Percentiles rank a stretch among this genome's conserved stretches.
Conservation (phyloP, 345 rosid genomes). For the Linum trigynum region DNA sequence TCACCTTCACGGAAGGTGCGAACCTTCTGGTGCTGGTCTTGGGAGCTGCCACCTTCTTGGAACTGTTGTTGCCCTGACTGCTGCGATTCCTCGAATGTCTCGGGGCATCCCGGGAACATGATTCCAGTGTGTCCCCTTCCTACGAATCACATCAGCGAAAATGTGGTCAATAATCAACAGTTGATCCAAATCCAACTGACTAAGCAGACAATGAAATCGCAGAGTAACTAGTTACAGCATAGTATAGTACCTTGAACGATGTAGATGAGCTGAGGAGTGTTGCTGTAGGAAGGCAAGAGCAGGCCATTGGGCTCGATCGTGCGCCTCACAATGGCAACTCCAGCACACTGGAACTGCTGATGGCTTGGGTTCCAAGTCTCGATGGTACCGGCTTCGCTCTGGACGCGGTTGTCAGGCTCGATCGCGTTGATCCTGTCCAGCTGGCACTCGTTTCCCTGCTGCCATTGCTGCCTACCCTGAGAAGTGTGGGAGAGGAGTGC, state of each 20-base stretch:
- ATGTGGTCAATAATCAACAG: too few relatives aligned
- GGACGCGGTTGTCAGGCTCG: slow-evolving; percentile 3
- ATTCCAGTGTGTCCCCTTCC: slow-evolving; percentile 41
- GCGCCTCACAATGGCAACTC: not conserved
- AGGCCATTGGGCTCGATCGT: slow-evolving; percentile 8
- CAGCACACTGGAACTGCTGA: slow-evolving; percentile 15
- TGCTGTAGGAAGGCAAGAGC: slow-evolving; percentile 5
- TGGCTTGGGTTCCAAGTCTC: slow-evolving; percentile 13
- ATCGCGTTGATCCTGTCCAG: slow-evolving; percentile 5
- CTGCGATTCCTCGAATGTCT: slow-evolving; percentile 50
- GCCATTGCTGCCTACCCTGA: not conserved
- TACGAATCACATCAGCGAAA: not conserved
- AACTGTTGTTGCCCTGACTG: slow-evolving; percentile 10
- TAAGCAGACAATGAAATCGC: too few relatives aligned
- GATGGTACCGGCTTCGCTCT: slow-evolving; percentile 6
- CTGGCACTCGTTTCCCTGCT: not conserved
- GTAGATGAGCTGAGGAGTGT: not conserved
- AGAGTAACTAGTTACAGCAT: too few relatives aligned
- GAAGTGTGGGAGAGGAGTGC: too few relatives aligned
- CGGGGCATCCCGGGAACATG: slow-evolving; percentile 56
- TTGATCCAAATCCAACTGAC: too few relatives aligned
- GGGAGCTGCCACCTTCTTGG: slow-evolving; percentile 16
- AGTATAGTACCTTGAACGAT: not conserved
- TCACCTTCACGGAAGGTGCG: slow-evolving; percentile 40
- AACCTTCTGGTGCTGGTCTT: slow-evolving; percentile 55